Percentiles rank a stretch among this genome's conserved stretches.
These are phyloP conservation scores for Teratosphaeria zuluensis DNA, from an alignment of 2,329 filamentous ascomycete species.

Conservation along the genomic window DNA sequence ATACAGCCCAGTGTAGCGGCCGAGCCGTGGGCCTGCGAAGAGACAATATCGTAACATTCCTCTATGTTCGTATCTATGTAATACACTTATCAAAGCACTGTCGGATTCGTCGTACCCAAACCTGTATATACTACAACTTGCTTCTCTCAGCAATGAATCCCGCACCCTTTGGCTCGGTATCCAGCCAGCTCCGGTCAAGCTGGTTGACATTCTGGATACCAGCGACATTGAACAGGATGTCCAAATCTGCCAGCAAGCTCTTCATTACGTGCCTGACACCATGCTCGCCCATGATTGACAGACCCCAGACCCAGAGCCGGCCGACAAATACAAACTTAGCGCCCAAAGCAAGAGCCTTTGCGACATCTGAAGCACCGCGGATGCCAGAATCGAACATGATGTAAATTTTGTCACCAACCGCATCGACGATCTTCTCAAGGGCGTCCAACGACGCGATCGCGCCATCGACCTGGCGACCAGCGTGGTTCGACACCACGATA, in stretches of 20 bases:
- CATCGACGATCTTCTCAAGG: conserved; percentile 48
- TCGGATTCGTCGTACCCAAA: not conserved
- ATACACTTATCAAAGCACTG: not conserved
- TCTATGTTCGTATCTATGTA: not conserved
- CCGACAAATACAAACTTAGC: conserved; percentile 55
- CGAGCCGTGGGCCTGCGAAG: too few relatives aligned
- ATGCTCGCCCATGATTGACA: conserved; percentile 50
- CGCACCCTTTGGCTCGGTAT: conserved; percentile 17
- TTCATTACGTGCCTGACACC: conserved; percentile 55
- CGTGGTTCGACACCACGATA: conserved; percentile 63
- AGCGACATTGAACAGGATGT: conserved; percentile 52
- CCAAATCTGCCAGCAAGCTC: conserved; percentile 51
- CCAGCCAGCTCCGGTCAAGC: conserved; percentile 35
- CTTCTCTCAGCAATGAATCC: conserved; percentile 17
- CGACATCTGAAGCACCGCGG: conserved; percentile 46
- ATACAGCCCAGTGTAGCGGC: conserved; percentile 56
- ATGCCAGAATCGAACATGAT: conserved; percentile 55
- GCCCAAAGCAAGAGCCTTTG: conserved; percentile 52
- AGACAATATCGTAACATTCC: too few relatives aligned
- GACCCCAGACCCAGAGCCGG: conserved; percentile 50
- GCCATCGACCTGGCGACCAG: conserved; percentile 55
- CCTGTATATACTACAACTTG: conserved; percentile 5
- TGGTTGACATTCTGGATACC: conserved; percentile 45
- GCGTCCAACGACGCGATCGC: conserved; percentile 51
- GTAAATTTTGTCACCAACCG: conserved; percentile 41